These are phyloP conservation scores for Allomyces javanicus DNA, from an alignment of 192 early-diverging fungal genomes.

Conservation along the genomic window DNA sequence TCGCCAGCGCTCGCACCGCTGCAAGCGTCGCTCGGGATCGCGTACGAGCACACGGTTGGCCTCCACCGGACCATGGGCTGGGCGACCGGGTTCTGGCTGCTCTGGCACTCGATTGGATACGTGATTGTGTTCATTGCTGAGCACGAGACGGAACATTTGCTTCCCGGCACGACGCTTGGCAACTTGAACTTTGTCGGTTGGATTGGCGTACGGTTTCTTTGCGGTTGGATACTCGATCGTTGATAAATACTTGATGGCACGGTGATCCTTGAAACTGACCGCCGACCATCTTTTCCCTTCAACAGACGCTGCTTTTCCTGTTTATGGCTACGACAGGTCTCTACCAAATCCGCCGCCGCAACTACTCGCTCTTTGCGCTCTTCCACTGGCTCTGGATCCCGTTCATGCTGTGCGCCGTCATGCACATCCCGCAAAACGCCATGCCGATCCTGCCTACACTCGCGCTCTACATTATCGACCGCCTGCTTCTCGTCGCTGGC, in stretches of 20 bases:
- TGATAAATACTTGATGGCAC: background rate
- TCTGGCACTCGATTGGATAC: background rate
- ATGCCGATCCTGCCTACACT: background rate
- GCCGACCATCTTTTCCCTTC: background rate
- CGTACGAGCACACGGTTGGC: too few species aligned
- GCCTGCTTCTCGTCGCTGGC: background rate
- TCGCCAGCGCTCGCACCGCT: too few species aligned
- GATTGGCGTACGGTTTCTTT: background rate
- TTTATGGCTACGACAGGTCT: background rate
- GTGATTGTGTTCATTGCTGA: background rate
- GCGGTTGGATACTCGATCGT: background rate
- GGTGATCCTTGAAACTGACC: too few species aligned
- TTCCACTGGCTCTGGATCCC: background rate
- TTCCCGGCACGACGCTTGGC: background rate
- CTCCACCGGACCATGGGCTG: too few species aligned
- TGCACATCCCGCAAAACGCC: background rate
- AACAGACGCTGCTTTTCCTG: background rate
- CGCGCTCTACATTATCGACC: background rate
- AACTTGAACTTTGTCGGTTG: background rate
- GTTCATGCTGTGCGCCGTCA: background rate
- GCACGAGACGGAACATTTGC: background rate
- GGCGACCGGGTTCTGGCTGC: too few species aligned
- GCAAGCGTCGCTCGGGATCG: too few species aligned
- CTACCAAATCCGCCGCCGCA: background rate
- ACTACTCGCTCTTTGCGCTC: background rate